These are phyloP conservation scores for Agrocybe praecox DNA, from an alignment of 768 basidiomycete species.

Conservation along the genomic window DNA sequence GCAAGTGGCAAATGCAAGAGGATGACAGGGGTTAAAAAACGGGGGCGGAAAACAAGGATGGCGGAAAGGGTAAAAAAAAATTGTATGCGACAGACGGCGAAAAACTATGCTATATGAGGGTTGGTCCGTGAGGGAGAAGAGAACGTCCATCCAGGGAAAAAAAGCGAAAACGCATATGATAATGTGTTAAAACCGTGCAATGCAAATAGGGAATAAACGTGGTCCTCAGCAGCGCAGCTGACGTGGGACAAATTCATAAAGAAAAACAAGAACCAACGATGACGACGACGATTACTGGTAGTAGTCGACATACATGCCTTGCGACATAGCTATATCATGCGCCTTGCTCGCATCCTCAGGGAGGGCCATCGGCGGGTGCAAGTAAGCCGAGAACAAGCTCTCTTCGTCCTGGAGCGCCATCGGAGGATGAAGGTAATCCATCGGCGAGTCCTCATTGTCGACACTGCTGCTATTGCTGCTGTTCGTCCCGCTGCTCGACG, in stretches of 20 bases:
- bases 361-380: conserved; percentile 48
- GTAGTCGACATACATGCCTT: conserved; percentile 24
- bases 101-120: no score
- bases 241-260: not conserved
- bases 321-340: conserved; percentile 15
- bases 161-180: not conserved
- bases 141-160: conserved; percentile 2
- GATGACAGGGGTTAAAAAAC: not conserved
- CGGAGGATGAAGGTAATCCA: conserved; percentile 74
- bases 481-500: conserved; percentile 8
- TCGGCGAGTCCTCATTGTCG: conserved; percentile 55
- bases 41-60: not conserved
- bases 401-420: conserved; percentile 69
- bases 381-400: conserved; percentile 49
- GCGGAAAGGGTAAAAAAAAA: conserved; percentile 9
- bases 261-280: not conserved
- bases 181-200: conserved; percentile 4
- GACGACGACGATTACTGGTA: conserved; percentile 14
- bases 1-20: not conserved
- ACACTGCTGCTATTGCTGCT: conserved; percentile 5
- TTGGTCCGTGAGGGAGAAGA: not conserved
- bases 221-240: conserved; percentile 16
- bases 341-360: conserved; percentile 33
- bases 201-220: not conserved
- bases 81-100: conserved; percentile 12